Percentiles rank a stretch among this genome's conserved stretches.
These are phyloP conservation scores for Gremmenia infestans DNA, from an alignment of 2,329 filamentous ascomycete species.

Conservation along the genomic window DNA sequence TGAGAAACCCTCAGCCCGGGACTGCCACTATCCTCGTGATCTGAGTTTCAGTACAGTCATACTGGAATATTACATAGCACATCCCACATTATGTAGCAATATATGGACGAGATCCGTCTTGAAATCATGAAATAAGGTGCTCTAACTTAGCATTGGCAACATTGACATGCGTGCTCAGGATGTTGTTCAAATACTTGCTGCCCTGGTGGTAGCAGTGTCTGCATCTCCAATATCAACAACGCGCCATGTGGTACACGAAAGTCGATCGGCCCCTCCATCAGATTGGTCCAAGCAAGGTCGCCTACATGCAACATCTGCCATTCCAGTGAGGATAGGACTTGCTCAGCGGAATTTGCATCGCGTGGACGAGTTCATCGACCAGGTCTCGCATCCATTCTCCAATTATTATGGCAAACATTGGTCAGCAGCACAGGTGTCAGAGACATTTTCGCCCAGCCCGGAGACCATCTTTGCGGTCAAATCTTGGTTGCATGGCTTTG, in stretches of 20 bases:
- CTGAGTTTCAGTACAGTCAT: constrained; percentile 12
- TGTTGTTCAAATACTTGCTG: constrained; percentile 22
- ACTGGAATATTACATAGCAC: constrained; percentile 1
- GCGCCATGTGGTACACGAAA: constrained; percentile 26
- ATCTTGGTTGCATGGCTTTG: constrained; percentile 48
- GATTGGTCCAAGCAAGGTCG: constrained; percentile 20
- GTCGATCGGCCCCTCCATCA: constrained; percentile 16
- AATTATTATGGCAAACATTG: constrained; percentile 44
- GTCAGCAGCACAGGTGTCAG: constrained; percentile 38
- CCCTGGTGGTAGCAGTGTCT: constrained; percentile 26
- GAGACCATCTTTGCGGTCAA: constrained; percentile 47
- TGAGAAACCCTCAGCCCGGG: constrained; percentile 6
- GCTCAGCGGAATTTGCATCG: constrained; percentile 42
- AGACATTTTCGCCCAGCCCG: constrained; percentile 38
- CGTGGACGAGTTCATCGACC: constrained; percentile 39
- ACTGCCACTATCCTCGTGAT: constrained; percentile 6
- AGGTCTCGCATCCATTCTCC: constrained; percentile 41
- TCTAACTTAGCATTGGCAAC: constrained; percentile 19
- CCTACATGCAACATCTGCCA: constrained; percentile 16
- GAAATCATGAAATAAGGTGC: constrained; percentile 14
- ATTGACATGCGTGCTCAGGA: constrained; percentile 20
- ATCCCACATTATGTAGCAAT: background rate
- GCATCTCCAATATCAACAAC: constrained; percentile 20
- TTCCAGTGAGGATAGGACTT: constrained; percentile 37
- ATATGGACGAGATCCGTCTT: background rate